Conservation (phyloP, 2,329 filamentous ascomycete species). For the Alternaria atra region DNA sequence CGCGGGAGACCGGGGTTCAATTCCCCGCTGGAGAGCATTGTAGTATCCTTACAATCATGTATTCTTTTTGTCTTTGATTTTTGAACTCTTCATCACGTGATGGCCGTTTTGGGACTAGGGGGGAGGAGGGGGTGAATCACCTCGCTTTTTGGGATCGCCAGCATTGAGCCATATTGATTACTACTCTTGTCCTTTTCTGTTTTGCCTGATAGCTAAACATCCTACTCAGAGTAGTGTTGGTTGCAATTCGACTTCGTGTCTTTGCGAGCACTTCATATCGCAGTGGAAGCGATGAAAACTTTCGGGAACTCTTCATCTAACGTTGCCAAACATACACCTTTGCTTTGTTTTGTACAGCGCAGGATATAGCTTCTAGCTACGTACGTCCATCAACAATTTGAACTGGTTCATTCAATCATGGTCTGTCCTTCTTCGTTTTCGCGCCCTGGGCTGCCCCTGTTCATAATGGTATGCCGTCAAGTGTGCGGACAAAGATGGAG, state of each 20-base stretch:
- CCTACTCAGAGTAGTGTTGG: no score
- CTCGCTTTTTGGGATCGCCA: no score
- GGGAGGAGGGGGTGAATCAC: no score
- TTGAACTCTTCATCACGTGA: neutral
- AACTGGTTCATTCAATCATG: neutral
- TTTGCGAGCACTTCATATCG: neutral
- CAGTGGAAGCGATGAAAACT: neutral
- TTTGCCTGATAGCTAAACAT: neutral
- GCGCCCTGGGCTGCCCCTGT: neutral
- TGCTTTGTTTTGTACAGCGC: neutral
- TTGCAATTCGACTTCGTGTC: neutral
- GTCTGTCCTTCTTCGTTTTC: neutral
- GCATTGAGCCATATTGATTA: no score
- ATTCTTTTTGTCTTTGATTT: neutral
- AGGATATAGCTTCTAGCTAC: neutral
- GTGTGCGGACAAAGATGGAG: neutral
- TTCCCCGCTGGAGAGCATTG: conserved; percentile 1
- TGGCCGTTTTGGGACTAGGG: no score
- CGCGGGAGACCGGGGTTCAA: conserved; percentile 5
- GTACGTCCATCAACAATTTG: neutral
- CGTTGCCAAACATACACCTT: neutral
- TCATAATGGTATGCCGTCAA: neutral
- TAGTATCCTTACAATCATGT: neutral
- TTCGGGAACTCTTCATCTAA: neutral
- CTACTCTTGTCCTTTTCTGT: neutral